A percentile compares a stretch with the other conserved stretches of the same genome.
Evolutionary conservation across 192 early-diverging fungal genomes (phyloP).

Genomic region (Coemansia sp.): DNA sequence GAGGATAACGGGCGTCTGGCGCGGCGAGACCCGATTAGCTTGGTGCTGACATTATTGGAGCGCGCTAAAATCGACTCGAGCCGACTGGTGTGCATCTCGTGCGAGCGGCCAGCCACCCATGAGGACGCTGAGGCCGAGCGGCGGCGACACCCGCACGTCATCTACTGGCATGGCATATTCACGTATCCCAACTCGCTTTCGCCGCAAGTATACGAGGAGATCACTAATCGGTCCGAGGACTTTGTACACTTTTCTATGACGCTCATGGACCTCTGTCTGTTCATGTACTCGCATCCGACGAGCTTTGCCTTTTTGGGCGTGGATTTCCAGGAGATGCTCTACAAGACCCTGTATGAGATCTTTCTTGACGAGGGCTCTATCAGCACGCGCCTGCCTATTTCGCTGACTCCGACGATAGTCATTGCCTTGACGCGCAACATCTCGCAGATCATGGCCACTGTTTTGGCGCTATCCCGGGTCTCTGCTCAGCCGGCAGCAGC

Average conservation of each 20-base stretch:
- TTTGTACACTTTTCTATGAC: conserved; percentile 48
- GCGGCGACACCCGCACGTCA: conserved; percentile 32
- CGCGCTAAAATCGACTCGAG: conserved; percentile 44
- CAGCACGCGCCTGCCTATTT: conserved; percentile 40
- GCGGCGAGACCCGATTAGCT: conserved; percentile 32
- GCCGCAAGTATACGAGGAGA: conserved; percentile 50
- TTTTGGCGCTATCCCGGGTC: conserved; percentile 32
- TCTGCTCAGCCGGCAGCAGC: background rate
- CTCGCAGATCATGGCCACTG: conserved; percentile 50
- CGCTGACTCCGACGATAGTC: conserved; percentile 40
- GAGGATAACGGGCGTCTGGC: conserved; percentile 27
- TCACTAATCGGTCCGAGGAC: conserved; percentile 37
- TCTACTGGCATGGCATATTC: conserved; percentile 46
- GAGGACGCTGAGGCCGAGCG: conserved; percentile 34
- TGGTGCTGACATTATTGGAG: conserved; percentile 40
- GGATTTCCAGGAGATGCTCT: conserved; percentile 47
- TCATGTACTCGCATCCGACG: conserved; percentile 52
- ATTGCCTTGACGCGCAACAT: conserved; percentile 47
- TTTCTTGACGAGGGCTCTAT: conserved; percentile 41
- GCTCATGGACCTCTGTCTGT: conserved; percentile 49
- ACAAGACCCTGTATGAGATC: conserved; percentile 52
- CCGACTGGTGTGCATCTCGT: conserved; percentile 44
- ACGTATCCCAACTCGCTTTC: conserved; percentile 45
- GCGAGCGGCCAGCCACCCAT: conserved; percentile 39
- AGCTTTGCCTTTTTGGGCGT: conserved; percentile 46